Percentiles rank a stretch among this genome's conserved stretches.
phyloP scores from a whole-genome alignment of 2,329 filamentous ascomycete species.

The Cryphonectria parasitica region DNA sequence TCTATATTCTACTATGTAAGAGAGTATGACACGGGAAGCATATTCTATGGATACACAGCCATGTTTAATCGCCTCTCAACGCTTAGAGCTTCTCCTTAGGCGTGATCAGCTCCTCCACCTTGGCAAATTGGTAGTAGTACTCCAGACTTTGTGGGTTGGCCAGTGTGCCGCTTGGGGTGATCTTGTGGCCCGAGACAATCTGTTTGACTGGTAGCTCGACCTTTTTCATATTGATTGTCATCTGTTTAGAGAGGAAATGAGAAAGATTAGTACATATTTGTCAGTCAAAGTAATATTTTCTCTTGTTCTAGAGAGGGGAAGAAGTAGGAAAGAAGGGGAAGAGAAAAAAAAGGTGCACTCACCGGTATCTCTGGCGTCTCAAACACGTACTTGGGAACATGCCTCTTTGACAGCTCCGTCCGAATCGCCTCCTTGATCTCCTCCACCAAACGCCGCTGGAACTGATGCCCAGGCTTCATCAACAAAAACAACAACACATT shows the following conservation, averaged over 20 bases:
- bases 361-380: slow-evolving; percentile 82
- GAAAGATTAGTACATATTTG: no score
- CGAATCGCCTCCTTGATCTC: slow-evolving; percentile 68
- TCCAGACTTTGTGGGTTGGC: slow-evolving; percentile 76
- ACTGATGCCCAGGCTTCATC: slow-evolving; percentile 59
- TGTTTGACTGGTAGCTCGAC: slow-evolving; percentile 84
- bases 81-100: slow-evolving; percentile 53
- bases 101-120: slow-evolving; percentile 63
- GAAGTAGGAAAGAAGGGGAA: slow-evolving; percentile 1
- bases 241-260: slow-evolving; percentile 48
- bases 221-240: slow-evolving; percentile 83
- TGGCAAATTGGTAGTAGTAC: slow-evolving; percentile 79
- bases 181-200: slow-evolving; percentile 74
- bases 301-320: no score
- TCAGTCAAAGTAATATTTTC: background rate
- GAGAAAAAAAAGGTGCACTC: slow-evolving; percentile 40
- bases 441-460: slow-evolving; percentile 58
- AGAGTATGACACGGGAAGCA: background rate
- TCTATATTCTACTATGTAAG: no score
- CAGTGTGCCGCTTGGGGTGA: slow-evolving; percentile 77
- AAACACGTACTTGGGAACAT: slow-evolving; percentile 79
- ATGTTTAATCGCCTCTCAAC: background rate
- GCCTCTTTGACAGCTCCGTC: slow-evolving; percentile 69
- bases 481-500: slow-evolving; percentile 59
- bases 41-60: background rate